A percentile compares a stretch with the other conserved stretches of the same genome.
Conservation (phyloP, 2,329 filamentous ascomycete genomes). For the Claviceps fusiformis region DNA sequence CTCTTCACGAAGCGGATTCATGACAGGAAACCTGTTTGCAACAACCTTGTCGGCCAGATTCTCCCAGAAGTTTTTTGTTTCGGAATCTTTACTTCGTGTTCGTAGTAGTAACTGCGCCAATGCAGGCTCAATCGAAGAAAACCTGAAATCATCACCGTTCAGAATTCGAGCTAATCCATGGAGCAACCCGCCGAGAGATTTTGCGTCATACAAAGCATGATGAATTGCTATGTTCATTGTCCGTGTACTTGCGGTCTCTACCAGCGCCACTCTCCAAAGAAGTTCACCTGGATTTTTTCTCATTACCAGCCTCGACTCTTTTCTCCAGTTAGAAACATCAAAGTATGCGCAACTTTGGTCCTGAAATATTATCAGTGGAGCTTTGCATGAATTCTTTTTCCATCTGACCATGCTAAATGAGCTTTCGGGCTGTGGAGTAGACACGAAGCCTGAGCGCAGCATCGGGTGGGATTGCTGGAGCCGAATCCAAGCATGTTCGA, state of each 20-base stretch:
- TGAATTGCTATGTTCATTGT: constrained; percentile 44
- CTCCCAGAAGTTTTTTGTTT: constrained; percentile 49
- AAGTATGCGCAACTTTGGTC: not conserved
- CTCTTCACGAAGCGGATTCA: constrained; percentile 47
- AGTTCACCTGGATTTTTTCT: constrained; percentile 35
- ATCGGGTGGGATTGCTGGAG: constrained; percentile 50
- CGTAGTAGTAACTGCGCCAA: constrained; percentile 29
- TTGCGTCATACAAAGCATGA: constrained; percentile 77
- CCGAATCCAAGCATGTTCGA: constrained; percentile 46
- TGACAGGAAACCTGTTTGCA: constrained; percentile 59
- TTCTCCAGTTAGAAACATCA: constrained; percentile 22
- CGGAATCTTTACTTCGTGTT: constrained; percentile 13
- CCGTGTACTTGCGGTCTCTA: constrained; percentile 13
- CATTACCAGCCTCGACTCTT: constrained; percentile 17
- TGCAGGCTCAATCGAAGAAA: constrained; percentile 18
- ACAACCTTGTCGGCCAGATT: constrained; percentile 35
- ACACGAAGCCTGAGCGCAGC: constrained; percentile 60
- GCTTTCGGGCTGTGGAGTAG: constrained; percentile 42
- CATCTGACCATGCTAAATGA: constrained; percentile 68
- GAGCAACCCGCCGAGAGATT: constrained; percentile 54
- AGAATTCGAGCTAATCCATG: constrained; percentile 34
- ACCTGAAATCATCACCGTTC: constrained; percentile 5
- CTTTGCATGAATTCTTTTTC: constrained; percentile 3
- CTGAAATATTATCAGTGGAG: constrained; percentile 7
- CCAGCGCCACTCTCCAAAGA: constrained; percentile 49